A percentile compares a stretch with the other conserved stretches of the same genome.
phyloP scores from a whole-genome alignment of 352 stramenopile species.

The Phytophthora pisi region DNA sequence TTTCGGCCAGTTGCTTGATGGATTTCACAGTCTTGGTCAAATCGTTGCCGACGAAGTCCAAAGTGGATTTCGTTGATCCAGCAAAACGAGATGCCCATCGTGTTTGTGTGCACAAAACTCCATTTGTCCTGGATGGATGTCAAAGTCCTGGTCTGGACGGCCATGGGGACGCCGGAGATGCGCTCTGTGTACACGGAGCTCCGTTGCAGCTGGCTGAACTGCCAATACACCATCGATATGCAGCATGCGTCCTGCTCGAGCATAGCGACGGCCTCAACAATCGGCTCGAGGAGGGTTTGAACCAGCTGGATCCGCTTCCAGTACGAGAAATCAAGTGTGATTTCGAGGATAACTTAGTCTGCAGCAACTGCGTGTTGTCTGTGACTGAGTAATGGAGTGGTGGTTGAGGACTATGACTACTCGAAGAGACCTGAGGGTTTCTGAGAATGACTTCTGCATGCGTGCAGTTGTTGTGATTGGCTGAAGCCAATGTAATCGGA shows the following conservation, averaged over 20 bases:
- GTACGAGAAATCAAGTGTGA: no score
- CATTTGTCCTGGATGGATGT: neutral
- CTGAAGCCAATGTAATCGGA: no score
- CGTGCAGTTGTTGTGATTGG: no score
- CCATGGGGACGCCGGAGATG: neutral
- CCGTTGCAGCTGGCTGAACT: slow-evolving; percentile 9
- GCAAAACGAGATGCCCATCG: neutral
- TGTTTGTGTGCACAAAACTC: neutral
- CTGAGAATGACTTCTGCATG: no score
- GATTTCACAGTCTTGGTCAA: neutral
- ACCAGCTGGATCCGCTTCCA: neutral
- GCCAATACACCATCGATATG: slow-evolving; percentile 14
- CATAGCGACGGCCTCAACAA: slow-evolving; percentile 4
- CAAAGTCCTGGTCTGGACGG: neutral
- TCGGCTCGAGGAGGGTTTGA: neutral
- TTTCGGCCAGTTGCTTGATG: neutral
- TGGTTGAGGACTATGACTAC: no score
- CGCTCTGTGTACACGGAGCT: neutral
- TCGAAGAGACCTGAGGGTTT: no score
- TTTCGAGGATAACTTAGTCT: no score
- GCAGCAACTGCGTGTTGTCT: no score
- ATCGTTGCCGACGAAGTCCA: neutral
- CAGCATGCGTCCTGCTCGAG: slow-evolving; percentile 3
- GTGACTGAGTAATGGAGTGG: no score
- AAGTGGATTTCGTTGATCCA: neutral